Base-by-base conservation (phyloP, 2,329 filamentous ascomycete species). In the Leptodontidium sp. region DNA sequence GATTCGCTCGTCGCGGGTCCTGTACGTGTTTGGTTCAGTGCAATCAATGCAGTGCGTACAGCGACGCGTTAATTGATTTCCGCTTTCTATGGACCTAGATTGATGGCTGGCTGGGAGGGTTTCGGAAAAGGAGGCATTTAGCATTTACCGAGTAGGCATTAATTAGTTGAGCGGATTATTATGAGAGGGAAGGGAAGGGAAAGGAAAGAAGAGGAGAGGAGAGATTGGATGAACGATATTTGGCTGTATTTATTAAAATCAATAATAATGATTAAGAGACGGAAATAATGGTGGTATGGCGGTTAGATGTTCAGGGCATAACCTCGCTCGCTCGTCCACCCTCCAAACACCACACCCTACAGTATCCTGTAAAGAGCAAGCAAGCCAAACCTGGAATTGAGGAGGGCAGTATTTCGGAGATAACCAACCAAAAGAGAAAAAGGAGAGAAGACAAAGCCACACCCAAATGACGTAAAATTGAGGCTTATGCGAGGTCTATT, bases 181-280 rank as follows among this genome's bases (percentile, higher is more conserved):
- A 50, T 24, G 40, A 15, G 14, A 12, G 29, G 26, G 26, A 53
- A 32, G 50, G 14, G 5, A 45, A 17, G 11, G 40, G 5, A 45
- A 14, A 53, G 50, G 4, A 35, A 35, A 35, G 9, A 8, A 40
- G 11, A 40, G 8, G 38, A 40, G 15, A 24, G 50, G 26, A 9
- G 52, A 55, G 52, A 55, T 55, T 55, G 52, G 52, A 55, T 55
- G 52, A 55, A 55, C 52, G 52, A 55, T 55, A 35, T 7, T 40
- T 40, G 9, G 5, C 4, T 9, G 2, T 12, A 11, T 40, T 40
- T 40, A 40, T 40, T 8, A 40, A 40, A 11, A 40, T 40, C 11
- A 12, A 40, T 11, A 40, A 2, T 11, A 2, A 40, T 11, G 38
- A 12, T 40, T 40, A 40, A 12, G 7, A 40, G 38, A 12, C 8